Conservation (phyloP, 257 asterid species). For the Primulina huaijiensis region DNA sequence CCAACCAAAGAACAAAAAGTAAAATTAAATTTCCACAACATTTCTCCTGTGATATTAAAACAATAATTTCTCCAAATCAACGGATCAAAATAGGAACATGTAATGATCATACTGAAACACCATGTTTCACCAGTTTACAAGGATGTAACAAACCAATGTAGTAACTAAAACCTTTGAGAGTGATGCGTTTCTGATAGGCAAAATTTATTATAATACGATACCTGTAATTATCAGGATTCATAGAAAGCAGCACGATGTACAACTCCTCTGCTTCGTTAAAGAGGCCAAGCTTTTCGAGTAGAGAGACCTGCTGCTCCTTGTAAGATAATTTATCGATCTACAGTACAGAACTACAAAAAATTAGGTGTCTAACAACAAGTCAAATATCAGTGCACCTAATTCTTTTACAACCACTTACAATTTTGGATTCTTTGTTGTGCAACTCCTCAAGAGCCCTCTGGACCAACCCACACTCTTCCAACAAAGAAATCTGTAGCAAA, state of each 20-base stretch:
- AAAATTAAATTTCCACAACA: too few relatives aligned
- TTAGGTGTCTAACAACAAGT: neutral
- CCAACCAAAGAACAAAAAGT: neutral
- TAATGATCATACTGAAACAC: neutral
- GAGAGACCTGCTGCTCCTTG: slow-evolving; percentile 89
- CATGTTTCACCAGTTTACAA: neutral
- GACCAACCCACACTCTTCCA: slow-evolving; percentile 82
- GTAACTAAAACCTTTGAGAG: neutral
- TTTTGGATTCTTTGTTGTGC: slow-evolving; percentile 74
- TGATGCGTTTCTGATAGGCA: neutral
- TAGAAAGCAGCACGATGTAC: slow-evolving; percentile 66
- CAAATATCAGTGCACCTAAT: slow-evolving; percentile 17
- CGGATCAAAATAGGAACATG: too few relatives aligned
- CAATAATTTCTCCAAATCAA: too few relatives aligned
- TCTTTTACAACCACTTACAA: slow-evolving; percentile 53
- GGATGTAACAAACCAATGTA: neutral
- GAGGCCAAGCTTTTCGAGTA: slow-evolving; percentile 75
- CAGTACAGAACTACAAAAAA: slow-evolving; percentile 26
- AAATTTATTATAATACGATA: slow-evolving; percentile 24
- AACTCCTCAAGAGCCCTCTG: slow-evolving; percentile 92
- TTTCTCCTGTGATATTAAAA: neutral
- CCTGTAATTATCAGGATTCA: slow-evolving; percentile 98
- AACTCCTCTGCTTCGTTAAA: slow-evolving; percentile 76
- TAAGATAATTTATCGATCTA: slow-evolving; percentile 78
- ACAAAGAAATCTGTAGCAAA: slow-evolving; percentile 61